A percentile compares a stretch with the other conserved stretches of the same genome.
Conservation (phyloP, 1,139 yeast species). For the Nakaseomyces sp. region DNA sequence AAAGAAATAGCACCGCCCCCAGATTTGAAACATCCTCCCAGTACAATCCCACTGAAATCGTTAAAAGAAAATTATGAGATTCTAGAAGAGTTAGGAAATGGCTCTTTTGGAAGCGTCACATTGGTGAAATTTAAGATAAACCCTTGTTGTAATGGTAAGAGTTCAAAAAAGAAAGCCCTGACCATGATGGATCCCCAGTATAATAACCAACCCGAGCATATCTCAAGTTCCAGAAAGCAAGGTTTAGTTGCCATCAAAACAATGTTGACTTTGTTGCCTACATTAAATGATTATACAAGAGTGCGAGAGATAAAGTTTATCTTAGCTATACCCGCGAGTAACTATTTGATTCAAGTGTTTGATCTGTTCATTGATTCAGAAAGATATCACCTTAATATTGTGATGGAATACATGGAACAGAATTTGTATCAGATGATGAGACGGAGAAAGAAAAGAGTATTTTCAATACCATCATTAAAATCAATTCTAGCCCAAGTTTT, state of each 20-base stretch:
- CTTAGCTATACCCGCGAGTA: constrained; percentile 59
- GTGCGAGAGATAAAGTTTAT: constrained; percentile 75
- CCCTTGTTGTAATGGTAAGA: background rate
- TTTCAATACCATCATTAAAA: constrained; percentile 51
- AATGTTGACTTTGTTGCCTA: constrained; percentile 48
- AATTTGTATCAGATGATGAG: constrained; percentile 67
- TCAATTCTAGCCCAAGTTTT: constrained; percentile 64
- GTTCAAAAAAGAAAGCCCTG: constrained; percentile 9
- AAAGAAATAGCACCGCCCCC: constrained; percentile 24
- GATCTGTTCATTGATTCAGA: constrained; percentile 68
- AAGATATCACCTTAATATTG: constrained; percentile 57
- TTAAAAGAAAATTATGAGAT: constrained; percentile 41
- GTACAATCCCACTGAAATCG: constrained; percentile 37
- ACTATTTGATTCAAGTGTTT: constrained; percentile 59
- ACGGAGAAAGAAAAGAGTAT: constrained; percentile 41
- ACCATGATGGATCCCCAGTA: constrained; percentile 4
- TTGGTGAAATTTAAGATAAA: constrained; percentile 41
- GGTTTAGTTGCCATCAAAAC: constrained; percentile 77
- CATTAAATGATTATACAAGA: constrained; percentile 47
- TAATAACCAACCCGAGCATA: constrained; percentile 4
- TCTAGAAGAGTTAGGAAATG: constrained; percentile 55
- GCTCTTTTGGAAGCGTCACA: constrained; percentile 69
- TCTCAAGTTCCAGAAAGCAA: constrained; percentile 25
- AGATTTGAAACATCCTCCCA: constrained; percentile 34
- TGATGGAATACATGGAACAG: constrained; percentile 84